Conservation (phyloP, 257 asterid species). For the Solanum boliviense region DNA sequence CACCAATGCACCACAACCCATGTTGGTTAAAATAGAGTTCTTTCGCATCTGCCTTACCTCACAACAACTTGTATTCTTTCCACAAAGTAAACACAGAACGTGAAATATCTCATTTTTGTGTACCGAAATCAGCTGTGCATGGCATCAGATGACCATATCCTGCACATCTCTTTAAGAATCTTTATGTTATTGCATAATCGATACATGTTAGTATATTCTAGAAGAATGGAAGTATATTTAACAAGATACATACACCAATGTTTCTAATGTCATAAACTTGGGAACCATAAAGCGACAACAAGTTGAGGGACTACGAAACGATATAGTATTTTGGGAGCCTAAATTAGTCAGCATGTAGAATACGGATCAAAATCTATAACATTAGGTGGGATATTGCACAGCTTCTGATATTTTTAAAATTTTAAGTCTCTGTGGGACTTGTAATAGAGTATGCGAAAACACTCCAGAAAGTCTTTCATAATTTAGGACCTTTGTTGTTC, state of each 20-base stretch:
- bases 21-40: neutral
- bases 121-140: neutral
- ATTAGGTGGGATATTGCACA: neutral
- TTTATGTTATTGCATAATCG: neutral
- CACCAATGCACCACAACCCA: too few species aligned
- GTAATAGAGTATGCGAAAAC: neutral
- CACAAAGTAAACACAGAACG: neutral
- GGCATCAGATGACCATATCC: neutral
- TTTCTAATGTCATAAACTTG: neutral
- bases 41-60: neutral
- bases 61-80: neutral
- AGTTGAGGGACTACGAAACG: neutral
- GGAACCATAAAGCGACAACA: neutral
- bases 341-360: neutral
- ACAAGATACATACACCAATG: neutral
- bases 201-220: neutral
- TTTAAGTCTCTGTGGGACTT: neutral
- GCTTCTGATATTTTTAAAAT: neutral
- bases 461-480: neutral
- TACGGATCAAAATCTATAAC: neutral
- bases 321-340: neutral
- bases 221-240: neutral
- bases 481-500: neutral
- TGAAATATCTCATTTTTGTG: neutral
- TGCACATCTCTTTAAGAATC: neutral